phyloP scores from a whole-genome alignment of 805 yeast species.

The Diddensiella caesifluorescens region DNA sequence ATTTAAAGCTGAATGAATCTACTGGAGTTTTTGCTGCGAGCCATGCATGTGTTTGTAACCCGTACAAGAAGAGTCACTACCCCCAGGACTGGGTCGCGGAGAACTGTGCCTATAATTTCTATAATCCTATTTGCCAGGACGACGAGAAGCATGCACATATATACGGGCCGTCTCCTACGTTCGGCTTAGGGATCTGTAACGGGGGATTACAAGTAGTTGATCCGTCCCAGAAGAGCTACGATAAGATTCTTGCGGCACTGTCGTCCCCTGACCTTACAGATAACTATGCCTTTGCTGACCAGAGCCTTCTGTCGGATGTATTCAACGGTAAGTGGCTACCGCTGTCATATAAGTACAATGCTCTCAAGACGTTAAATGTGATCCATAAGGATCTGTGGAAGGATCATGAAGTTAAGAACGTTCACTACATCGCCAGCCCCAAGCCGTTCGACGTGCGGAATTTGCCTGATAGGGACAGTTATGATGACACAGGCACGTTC shows the following conservation, averaged over 20 bases:
- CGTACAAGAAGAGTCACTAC: slow-evolving; percentile 46
- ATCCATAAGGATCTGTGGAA: slow-evolving; percentile 47
- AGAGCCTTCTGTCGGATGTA: slow-evolving; percentile 50
- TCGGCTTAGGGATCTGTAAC: slow-evolving; percentile 48
- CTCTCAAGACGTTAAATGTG: slow-evolving; percentile 46
- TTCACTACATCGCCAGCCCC: slow-evolving; percentile 53
- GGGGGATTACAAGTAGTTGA: slow-evolving; percentile 53
- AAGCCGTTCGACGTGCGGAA: slow-evolving; percentile 53
- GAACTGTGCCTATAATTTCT: slow-evolving; percentile 46
- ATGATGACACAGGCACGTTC: slow-evolving; percentile 46
- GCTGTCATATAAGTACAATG: slow-evolving; percentile 49
- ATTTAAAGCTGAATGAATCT: slow-evolving; percentile 35
- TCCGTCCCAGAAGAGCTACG: slow-evolving; percentile 38
- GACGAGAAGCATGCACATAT: slow-evolving; percentile 18
- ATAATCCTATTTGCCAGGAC: slow-evolving; percentile 21
- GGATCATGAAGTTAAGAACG: slow-evolving; percentile 45
- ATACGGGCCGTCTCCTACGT: slow-evolving; percentile 39
- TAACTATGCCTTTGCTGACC: slow-evolving; percentile 53
- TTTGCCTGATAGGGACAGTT: slow-evolving; percentile 24
- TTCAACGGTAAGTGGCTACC: slow-evolving; percentile 48
- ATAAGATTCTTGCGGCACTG: slow-evolving; percentile 40
- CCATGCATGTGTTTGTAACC: slow-evolving; percentile 61
- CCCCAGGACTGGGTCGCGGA: slow-evolving; percentile 48
- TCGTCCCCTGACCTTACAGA: slow-evolving; percentile 35
- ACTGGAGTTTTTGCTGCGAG: slow-evolving; percentile 47